Conservation (phyloP, 2,329 filamentous ascomycete species). For the Fusarium pininemorale region DNA sequence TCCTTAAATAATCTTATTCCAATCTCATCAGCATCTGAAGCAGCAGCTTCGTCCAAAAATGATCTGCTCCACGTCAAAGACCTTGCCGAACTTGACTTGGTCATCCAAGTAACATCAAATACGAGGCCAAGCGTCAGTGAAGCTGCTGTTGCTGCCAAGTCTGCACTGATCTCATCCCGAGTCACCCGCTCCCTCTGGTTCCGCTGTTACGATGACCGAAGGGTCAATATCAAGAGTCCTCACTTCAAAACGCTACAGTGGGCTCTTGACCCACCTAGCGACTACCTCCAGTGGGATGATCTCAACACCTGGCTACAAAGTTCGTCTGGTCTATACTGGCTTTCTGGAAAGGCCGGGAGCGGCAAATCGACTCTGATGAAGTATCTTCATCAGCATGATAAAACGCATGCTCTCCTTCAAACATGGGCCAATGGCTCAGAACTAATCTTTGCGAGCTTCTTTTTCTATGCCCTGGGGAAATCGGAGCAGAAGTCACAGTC, state of each 20-base stretch:
- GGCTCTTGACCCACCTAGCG: not conserved
- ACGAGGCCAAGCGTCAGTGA: not conserved
- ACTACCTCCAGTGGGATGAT: not conserved
- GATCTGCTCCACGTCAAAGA: not conserved
- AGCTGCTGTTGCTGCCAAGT: not conserved
- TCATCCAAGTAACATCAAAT: not conserved
- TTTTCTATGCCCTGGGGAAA: not conserved
- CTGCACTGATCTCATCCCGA: rapidly evolving
- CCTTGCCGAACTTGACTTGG: not conserved
- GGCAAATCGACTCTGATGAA: constrained; percentile 1
- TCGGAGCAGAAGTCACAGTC: not conserved
- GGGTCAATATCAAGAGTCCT: not conserved
- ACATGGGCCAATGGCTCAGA: rapidly evolving
- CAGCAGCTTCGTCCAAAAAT: rapidly evolving
- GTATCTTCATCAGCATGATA: not conserved
- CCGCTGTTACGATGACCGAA: not conserved
- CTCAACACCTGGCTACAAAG: not conserved
- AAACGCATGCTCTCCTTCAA: rapidly evolving
- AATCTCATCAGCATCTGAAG: rapidly evolving
- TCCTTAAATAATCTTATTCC: not conserved
- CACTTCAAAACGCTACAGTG: not conserved
- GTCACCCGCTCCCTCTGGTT: not conserved
- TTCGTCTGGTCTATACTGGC: not conserved
- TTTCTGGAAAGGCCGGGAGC: not conserved
- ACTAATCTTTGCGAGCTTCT: rapidly evolving